Conservation (phyloP, 176 grass and related monocot genomes). For the Otatea glauca region DNA sequence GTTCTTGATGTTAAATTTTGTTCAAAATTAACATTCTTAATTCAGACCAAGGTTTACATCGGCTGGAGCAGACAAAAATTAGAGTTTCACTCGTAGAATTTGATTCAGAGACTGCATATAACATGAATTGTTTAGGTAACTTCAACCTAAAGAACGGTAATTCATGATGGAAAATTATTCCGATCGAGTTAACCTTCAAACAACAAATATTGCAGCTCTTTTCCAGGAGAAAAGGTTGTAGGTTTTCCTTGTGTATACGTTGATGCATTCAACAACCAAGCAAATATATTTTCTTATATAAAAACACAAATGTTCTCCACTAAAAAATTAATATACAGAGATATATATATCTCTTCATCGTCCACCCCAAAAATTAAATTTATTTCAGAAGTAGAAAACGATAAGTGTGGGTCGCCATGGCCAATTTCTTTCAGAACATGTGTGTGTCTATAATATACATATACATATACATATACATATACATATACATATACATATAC, state of each 20-base stretch:
- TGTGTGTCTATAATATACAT: too few species aligned
- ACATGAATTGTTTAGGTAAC: neutral
- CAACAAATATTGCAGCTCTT: neutral
- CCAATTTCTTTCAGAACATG: neutral
- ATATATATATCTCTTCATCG: neutral
- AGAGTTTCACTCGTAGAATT: neutral
- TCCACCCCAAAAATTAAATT: neutral
- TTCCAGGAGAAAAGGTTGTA: neutral
- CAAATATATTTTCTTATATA: slow-evolving; percentile 4
- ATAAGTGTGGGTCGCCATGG: neutral
- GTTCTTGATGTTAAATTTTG: neutral
- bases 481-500: too few species aligned
- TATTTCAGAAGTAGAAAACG: neutral
- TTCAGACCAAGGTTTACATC: neutral
- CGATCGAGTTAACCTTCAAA: neutral
- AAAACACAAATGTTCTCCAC: neutral
- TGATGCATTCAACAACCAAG: neutral
- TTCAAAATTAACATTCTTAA: neutral
- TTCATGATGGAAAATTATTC: neutral
- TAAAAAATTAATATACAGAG: neutral
- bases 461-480: too few species aligned
- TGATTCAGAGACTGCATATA: neutral
- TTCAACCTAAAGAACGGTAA: neutral
- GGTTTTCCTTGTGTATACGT: slow-evolving; percentile 17
- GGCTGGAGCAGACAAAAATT: neutral